Evolutionary conservation across 1,284 basidiomycete genomes (phyloP), one percentile per base, ranked within the genome.

Genomic region (Ceratobasidium sp.): DNA sequence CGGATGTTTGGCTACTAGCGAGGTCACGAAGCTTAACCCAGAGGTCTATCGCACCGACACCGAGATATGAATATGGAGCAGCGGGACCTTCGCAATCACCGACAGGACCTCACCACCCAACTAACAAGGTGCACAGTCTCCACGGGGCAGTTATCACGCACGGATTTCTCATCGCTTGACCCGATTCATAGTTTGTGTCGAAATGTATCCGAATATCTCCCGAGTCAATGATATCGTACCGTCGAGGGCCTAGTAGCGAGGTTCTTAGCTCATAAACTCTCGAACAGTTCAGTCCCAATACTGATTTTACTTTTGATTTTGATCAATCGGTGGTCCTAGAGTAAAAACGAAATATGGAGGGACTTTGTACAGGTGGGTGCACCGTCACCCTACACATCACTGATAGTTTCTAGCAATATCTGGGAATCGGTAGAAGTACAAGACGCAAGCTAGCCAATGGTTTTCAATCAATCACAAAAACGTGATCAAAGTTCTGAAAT

Each of bases 201-300:
- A 55, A 55, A 55, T 55, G 20, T n/a, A 55, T 55, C 10, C 53
- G 53, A n/a, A 55, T 55, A 23, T 55, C 53, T 55, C 53, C 53
- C n/a, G 53, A 55, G 23, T 23, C 20, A n/a, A 55, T 55, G 53
- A 55, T 55, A 55, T 55, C 23, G 9, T 55, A 55, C 53, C 53
- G 53, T 23, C 53, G 53, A 4, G 53, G 53, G n/a, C 53, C 7
- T 55, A 55, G n/a, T 10, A 55, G 53, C 10, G 20, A 55, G n/a
- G 53, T 55, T 7, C n/a, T 9, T 18, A 23, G 18, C 5, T 55
- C 23, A 6, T 10, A 55, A 6, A 10, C n/a, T n/a, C 53, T 9
- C 15, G 4, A 7, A 10, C 5, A 7, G 20, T n/a, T n/a, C n/a
- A n/a, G n/a, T n/a, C n/a, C n/a, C n/a, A n/a, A n/a, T n/a, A n/a